These are phyloP conservation scores for Pyrenochaeta sp. DNA, from an alignment of 2,329 filamentous ascomycete genomes.

Conservation along the genomic window DNA sequence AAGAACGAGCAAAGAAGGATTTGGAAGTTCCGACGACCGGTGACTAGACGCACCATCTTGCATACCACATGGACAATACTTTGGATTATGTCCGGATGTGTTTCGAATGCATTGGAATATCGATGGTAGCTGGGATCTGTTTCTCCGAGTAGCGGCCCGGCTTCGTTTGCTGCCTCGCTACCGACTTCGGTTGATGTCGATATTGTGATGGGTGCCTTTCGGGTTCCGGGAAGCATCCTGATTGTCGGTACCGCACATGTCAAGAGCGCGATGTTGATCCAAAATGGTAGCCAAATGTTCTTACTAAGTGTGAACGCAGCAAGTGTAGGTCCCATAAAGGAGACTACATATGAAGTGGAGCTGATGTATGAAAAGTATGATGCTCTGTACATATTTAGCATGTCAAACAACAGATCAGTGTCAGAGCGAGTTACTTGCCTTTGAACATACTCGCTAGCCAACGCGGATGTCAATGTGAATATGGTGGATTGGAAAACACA, in stretches of 20 bases:
- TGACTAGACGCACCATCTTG: conserved; percentile 28
- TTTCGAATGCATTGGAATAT: conserved; percentile 38
- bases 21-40: conserved; percentile 45
- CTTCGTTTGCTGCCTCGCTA: conserved; percentile 20
- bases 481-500: conserved; percentile 49
- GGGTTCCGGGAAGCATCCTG: conserved; percentile 25
- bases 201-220: not conserved
- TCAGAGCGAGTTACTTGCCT: conserved; percentile 23
- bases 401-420: not conserved
- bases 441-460: conserved; percentile 44
- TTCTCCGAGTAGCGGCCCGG: conserved; percentile 32
- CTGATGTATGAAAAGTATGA: conserved; percentile 49
- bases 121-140: conserved; percentile 13
- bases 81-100: conserved; percentile 18
- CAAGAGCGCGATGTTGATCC: conserved; percentile 41
- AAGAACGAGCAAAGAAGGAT: conserved; percentile 45
- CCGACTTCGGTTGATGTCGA: not conserved
- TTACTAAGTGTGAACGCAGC: conserved; percentile 46
- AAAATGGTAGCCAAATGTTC: conserved; percentile 49
- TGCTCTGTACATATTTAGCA: conserved; percentile 29
- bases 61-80: conserved; percentile 22
- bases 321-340: conserved; percentile 46
- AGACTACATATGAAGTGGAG: conserved; percentile 45
- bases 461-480: conserved; percentile 43
- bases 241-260: conserved; percentile 37